These are phyloP conservation scores for Colletotrichum tanaceti DNA, from an alignment of 2,329 filamentous ascomycete species.

Conservation along the genomic window DNA sequence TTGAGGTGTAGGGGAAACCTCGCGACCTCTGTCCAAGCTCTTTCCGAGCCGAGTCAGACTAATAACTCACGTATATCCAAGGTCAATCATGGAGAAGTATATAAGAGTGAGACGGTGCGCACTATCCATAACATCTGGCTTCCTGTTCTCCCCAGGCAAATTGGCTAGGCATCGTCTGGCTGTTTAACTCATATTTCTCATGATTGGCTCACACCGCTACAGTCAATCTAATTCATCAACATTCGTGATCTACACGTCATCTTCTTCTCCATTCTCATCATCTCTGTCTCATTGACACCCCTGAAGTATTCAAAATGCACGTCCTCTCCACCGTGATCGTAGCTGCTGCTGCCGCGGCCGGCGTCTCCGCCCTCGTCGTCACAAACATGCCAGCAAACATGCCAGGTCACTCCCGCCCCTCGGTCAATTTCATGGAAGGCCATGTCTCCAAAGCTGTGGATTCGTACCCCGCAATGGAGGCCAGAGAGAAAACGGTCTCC, in stretches of 20 bases:
- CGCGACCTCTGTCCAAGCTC: neutral
- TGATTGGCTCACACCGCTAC: no score
- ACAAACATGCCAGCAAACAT: neutral
- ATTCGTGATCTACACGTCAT: neutral
- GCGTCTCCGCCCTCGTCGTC: neutral
- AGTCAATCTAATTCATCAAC: no score
- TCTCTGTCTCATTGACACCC: neutral
- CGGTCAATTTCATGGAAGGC: conserved; percentile 2
- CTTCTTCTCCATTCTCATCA: neutral
- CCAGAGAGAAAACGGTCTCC: neutral
- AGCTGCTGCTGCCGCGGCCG: neutral
- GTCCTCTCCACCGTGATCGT: neutral
- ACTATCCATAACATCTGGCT: neutral
- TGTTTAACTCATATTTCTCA: no score
- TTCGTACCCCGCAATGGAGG: neutral
- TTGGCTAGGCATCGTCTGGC: neutral
- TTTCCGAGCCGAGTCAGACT: neutral
- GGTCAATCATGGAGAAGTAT: neutral
- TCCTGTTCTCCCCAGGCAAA: no score
- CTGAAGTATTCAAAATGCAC: neutral
- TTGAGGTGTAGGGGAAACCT: neutral
- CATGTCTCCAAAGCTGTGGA: neutral
- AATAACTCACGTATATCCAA: neutral
- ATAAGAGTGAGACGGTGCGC: neutral
- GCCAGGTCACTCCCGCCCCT: neutral